Percentiles rank a stretch among this genome's conserved stretches.
phyloP scores from a whole-genome alignment of 164 flowering plant genomes.

The Aristolochia fimbriata region DNA sequence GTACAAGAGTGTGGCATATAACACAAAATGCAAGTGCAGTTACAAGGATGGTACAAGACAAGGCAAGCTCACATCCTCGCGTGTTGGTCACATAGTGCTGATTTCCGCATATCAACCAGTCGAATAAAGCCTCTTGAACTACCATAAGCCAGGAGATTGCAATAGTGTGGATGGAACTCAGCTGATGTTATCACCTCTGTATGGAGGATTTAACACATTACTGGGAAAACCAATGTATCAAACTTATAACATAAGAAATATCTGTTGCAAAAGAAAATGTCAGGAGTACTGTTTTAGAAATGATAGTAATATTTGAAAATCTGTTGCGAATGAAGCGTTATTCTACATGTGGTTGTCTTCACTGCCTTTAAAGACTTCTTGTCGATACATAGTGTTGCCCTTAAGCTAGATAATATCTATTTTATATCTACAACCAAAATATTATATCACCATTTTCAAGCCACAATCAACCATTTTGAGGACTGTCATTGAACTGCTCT shows the following conservation, averaged over 20 bases:
- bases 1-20: not conserved
- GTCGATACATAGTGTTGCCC: too few species aligned
- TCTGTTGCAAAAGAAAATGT: not conserved
- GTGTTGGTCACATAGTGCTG: conserved; percentile 68
- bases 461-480: not conserved
- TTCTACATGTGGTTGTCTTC: not conserved
- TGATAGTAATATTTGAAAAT: not conserved
- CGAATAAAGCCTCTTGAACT: conserved; percentile 76
- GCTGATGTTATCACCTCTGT: conserved; percentile 87
- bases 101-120: conserved; percentile 79
- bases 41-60: not conserved
- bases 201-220: conserved; percentile 9
- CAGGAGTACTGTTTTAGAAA: not conserved
- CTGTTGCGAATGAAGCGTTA: not conserved
- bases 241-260: not conserved
- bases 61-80: conserved; percentile 50
- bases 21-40: not conserved
- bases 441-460: too few species aligned
- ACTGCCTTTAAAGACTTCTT: too few species aligned
- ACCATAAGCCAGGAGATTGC: conserved; percentile 77
- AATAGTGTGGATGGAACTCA: conserved; percentile 72
- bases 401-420: too few species aligned
- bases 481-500: not conserved
- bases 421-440: too few species aligned
- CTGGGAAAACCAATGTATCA: not conserved